Conservation (phyloP, 2,329 filamentous ascomycete species). For the Trichoderma cornu-damae region DNA sequence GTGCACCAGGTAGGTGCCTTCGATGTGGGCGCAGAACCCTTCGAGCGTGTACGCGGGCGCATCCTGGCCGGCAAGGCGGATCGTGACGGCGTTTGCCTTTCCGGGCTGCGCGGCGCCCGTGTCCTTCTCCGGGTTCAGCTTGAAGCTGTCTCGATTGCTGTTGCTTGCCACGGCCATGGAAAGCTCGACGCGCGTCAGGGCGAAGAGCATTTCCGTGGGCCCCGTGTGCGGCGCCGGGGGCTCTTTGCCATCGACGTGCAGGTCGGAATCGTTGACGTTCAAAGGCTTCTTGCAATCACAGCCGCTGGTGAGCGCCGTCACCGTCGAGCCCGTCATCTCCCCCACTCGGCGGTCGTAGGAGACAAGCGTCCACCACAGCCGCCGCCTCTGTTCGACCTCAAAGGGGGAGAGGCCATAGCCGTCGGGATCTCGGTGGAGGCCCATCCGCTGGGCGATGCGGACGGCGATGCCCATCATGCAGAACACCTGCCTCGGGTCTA, state of each 20-base stretch:
- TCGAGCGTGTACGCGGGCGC: conserved; percentile 48
- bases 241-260: conserved; percentile 53
- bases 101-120: conserved; percentile 23
- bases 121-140: conserved; percentile 28
- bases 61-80: conserved; percentile 47
- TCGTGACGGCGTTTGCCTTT: conserved; percentile 27
- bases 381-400: conserved; percentile 64
- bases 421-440: conserved; percentile 59
- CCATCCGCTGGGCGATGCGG: conserved; percentile 63
- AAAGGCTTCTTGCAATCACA: conserved; percentile 53
- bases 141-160: conserved; percentile 36
- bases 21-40: conserved; percentile 50
- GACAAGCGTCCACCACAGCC: conserved; percentile 68
- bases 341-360: conserved; percentile 64
- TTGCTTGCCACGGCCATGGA: conserved; percentile 49
- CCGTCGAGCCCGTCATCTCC: conserved; percentile 57
- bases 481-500: conserved; percentile 50
- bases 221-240: conserved; percentile 44
- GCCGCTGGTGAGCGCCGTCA: conserved; percentile 50
- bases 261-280: conserved; percentile 58
- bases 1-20: conserved; percentile 50
- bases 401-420: conserved; percentile 50
- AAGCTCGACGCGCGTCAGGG: conserved; percentile 52
- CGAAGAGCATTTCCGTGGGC: conserved; percentile 57
- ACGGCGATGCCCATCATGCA: conserved; percentile 58